Conservation (phyloP, 2,329 filamentous ascomycete species). For the Diaporthe nobilis region DNA sequence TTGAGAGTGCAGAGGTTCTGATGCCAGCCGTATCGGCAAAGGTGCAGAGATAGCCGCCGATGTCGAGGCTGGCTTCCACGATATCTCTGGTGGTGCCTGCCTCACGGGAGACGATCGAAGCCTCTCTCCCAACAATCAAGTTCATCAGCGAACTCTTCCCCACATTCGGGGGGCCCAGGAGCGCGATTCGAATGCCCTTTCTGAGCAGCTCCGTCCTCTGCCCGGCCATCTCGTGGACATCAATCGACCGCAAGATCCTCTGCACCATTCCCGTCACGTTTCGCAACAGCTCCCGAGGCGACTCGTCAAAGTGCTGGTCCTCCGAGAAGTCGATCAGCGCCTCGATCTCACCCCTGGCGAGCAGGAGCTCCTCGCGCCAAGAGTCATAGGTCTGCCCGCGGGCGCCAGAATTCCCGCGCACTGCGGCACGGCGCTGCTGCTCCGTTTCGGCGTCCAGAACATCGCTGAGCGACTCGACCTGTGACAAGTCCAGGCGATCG, state of each 20-base stretch:
- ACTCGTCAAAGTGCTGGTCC: slow-evolving; percentile 96
- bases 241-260: slow-evolving; percentile 73
- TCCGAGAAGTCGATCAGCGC: slow-evolving; percentile 97
- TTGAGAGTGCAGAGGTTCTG: slow-evolving; percentile 60
- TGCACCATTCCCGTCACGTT: slow-evolving; percentile 78
- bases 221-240: slow-evolving; percentile 80
- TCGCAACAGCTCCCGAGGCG: slow-evolving; percentile 77
- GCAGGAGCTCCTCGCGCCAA: slow-evolving; percentile 84
- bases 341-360: slow-evolving; percentile 91
- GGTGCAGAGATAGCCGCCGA: slow-evolving; percentile 91
- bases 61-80: slow-evolving; percentile 90
- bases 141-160: slow-evolving; percentile 97
- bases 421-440: slow-evolving; percentile 89
- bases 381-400: slow-evolving; percentile 83
- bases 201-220: slow-evolving; percentile 86
- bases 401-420: slow-evolving; percentile 80
- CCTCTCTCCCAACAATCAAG: slow-evolving; percentile 88
- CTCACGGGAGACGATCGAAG: slow-evolving; percentile 93
- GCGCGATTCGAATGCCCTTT: slow-evolving; percentile 86
- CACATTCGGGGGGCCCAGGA: slow-evolving; percentile 92
- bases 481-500: slow-evolving; percentile 85
- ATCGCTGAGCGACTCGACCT: slow-evolving; percentile 79
- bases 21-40: slow-evolving; percentile 96
- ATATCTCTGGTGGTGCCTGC: slow-evolving; percentile 95
- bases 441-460: slow-evolving; percentile 83